These are phyloP conservation scores for Arctostaphylos glauca DNA, from an alignment of 148 eudicot genomes.

Conservation along the genomic window DNA sequence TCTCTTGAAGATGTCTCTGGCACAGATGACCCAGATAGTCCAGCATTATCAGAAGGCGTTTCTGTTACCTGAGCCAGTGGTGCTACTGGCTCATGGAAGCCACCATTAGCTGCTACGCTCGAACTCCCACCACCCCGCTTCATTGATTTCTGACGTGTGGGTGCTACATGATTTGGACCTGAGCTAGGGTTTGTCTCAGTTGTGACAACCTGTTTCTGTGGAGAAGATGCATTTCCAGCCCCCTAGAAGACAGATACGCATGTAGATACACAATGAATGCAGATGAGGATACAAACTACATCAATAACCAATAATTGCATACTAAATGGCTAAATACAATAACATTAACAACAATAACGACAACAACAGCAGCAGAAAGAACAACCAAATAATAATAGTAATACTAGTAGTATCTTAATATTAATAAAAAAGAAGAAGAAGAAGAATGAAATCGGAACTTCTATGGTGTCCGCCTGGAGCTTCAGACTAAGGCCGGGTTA, in stretches of 20 bases:
- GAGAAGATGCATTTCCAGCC: constrained; percentile 31
- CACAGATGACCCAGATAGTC: constrained; percentile 36
- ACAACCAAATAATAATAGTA: background rate
- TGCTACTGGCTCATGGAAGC: constrained; percentile 37
- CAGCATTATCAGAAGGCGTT: constrained; percentile 29
- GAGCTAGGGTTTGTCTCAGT: constrained; percentile 36
- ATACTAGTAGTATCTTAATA: background rate
- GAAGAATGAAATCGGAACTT: background rate
- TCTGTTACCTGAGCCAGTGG: constrained; percentile 37
- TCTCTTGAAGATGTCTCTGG: constrained; percentile 51
- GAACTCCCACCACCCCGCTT: constrained; percentile 59
- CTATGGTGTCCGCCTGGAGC: background rate
- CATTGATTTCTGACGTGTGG: constrained; percentile 55
- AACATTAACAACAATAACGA: background rate
- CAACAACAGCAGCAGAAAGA: background rate
- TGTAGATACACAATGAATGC: background rate
- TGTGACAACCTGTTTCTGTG: constrained; percentile 36
- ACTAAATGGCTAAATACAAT: background rate
- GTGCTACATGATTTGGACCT: constrained; percentile 36
- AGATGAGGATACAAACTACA: background rate
- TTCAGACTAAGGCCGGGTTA: background rate
- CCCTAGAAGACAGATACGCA: constrained; percentile 39
- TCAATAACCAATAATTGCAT: background rate
- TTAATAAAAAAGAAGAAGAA: background rate
- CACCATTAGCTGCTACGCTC: constrained; percentile 52